phyloP scores from a whole-genome alignment of 2,329 filamentous ascomycete species.

The Cladosporium sp. region DNA sequence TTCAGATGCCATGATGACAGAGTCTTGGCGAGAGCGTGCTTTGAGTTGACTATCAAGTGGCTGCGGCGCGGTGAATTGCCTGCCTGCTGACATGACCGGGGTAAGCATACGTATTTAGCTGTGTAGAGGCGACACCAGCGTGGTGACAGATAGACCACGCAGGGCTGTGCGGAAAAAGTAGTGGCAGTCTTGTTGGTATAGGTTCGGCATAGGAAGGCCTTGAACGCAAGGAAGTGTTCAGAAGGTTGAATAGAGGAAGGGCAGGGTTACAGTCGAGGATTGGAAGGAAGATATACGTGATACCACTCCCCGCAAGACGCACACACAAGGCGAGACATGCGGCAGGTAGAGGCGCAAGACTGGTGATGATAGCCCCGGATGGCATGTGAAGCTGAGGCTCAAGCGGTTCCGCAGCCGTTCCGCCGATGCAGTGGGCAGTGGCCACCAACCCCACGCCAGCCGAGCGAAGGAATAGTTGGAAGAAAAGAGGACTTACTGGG shows the following conservation, averaged over 20 bases:
- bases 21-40: slow-evolving; percentile 30
- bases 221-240: neutral
- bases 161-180: slow-evolving; percentile 91
- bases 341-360: slow-evolving; percentile 13
- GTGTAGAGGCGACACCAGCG: slow-evolving; percentile 74
- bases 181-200: slow-evolving; percentile 83
- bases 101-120: slow-evolving; percentile 51
- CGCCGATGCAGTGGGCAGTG: slow-evolving; percentile 8
- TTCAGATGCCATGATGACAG: slow-evolving; percentile 41
- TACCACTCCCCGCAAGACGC: slow-evolving; percentile 10
- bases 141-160: slow-evolving; percentile 80
- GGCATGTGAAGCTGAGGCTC: slow-evolving; percentile 19
- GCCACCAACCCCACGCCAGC: slow-evolving; percentile 5
- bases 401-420: slow-evolving; percentile 18
- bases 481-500: slow-evolving; percentile 3
- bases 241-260: neutral
- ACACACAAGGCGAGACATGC: slow-evolving; percentile 6
- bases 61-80: slow-evolving; percentile 66
- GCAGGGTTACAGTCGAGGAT: neutral
- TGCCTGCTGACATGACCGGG: slow-evolving; percentile 59
- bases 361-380: slow-evolving; percentile 4
- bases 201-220: slow-evolving; percentile 65
- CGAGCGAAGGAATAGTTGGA: neutral
- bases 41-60: slow-evolving; percentile 56
- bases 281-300: slow-evolving; percentile 14